A percentile compares a stretch with the other conserved stretches of the same genome.
These are phyloP conservation scores for Fomitiporia mediterranea DNA, from an alignment of 1,284 basidiomycete genomes.

Conservation along the genomic window DNA sequence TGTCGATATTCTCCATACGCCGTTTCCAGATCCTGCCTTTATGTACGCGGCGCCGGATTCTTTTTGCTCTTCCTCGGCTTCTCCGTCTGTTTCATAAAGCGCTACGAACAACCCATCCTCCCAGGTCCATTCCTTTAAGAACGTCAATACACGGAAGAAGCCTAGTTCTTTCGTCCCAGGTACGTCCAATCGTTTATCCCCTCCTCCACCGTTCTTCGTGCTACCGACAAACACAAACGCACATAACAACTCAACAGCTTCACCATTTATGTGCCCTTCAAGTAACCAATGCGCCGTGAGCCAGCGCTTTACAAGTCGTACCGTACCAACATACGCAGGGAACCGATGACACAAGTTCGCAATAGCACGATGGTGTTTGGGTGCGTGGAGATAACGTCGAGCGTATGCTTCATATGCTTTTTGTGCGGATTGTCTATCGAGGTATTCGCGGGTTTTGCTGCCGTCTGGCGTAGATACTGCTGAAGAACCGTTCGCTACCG, in stretches of 20 bases:
- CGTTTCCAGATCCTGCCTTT: constrained; percentile 34
- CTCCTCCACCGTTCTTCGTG: constrained; percentile 17
- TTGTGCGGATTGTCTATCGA: constrained; percentile 50
- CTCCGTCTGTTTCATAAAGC: constrained; percentile 42
- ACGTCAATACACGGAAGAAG: constrained; percentile 72
- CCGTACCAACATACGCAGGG: constrained; percentile 78
- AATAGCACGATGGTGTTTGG: constrained; percentile 84
- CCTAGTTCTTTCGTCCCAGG: constrained; percentile 76
- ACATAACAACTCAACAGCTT: constrained; percentile 83
- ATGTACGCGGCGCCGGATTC: constrained; percentile 30
- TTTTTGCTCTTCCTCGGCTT: constrained; percentile 10
- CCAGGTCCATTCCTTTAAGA: constrained; percentile 85
- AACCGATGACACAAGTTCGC: constrained; percentile 78
- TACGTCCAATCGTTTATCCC: constrained; percentile 28
- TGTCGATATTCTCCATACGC: constrained; percentile 81
- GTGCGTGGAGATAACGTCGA: constrained; percentile 70
- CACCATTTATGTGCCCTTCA: constrained; percentile 61
- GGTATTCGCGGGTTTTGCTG: constrained; percentile 30
- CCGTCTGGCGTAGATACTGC: constrained; percentile 29
- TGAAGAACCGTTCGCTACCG: constrained; percentile 34
- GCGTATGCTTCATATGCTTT: constrained; percentile 65
- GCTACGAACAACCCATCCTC: constrained; percentile 60
- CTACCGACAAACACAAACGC: constrained; percentile 11
- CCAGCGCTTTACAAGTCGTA: constrained; percentile 91
- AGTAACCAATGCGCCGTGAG: constrained; percentile 86